A percentile compares a stretch with the other conserved stretches of the same genome.
These are phyloP conservation scores for Blumeria graminis DNA, from an alignment of 2,329 filamentous ascomycete genomes.

Conservation along the genomic window DNA sequence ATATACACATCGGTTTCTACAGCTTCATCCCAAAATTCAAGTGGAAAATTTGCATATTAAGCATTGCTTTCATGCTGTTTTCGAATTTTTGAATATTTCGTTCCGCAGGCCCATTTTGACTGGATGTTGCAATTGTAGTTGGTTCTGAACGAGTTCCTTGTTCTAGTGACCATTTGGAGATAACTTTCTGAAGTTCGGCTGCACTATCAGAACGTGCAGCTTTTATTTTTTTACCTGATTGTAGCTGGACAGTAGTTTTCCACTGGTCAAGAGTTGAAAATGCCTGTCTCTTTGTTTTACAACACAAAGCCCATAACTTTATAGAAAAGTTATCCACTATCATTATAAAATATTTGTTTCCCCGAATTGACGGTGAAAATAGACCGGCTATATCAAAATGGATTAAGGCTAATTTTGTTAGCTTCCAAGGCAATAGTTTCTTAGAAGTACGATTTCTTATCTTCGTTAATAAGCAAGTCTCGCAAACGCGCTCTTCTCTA, in stretches of 20 bases:
- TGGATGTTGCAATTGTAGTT: no score
- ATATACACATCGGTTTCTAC: background rate
- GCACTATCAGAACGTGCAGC: background rate
- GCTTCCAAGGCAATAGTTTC: no score
- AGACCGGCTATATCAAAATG: no score
- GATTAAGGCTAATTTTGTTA: no score
- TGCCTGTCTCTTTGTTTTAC: background rate
- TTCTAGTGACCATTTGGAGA: no score
- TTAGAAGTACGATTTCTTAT: no score
- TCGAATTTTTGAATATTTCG: background rate
- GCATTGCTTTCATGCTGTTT: background rate
- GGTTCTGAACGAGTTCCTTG: no score
- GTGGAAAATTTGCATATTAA: conserved; percentile 1
- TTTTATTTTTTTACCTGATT: background rate
- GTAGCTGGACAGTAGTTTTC: background rate
- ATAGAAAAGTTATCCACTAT: background rate
- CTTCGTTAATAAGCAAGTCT: no score
- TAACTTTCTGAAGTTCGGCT: no score
- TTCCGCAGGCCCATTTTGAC: background rate
- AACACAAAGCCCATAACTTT: background rate
- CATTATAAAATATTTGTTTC: background rate
- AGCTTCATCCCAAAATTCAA: conserved; percentile 1
- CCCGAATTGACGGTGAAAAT: background rate
- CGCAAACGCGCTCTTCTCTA: no score
- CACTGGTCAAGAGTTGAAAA: background rate